Evolutionary conservation across 352 stramenopile species (phyloP), one percentile per base, ranked within the genome.

Genomic region (Plasmopara viticola): DNA sequence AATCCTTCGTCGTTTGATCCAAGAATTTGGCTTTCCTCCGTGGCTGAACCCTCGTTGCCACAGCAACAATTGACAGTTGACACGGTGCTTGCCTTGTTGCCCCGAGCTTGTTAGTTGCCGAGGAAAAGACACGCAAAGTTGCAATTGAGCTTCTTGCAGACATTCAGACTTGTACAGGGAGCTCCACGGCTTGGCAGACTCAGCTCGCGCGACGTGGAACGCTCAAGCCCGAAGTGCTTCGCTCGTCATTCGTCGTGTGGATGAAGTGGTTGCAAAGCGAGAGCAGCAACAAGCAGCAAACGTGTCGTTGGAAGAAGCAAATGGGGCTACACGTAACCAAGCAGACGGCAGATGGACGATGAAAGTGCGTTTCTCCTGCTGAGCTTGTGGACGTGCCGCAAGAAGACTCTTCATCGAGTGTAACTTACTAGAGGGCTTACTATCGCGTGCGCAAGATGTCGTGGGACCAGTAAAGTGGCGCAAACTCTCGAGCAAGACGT

Each of bases 401-500:
- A 49, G 78, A 90, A 61, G 82, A 92, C n/a, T 52, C 73, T 9
- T 69, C 67, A 33, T 61, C 53, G 6, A 67, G 74, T 7, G 47
- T 69, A 51, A 62, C 8, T 51, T 90, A 12, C 39, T 92, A 9
- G 74, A 87, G 18, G 20, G 52, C 2, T 59, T 72, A 35, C 15
- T 74, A 12, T 33, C 46, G 3, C 63, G 62, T 12, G 82, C 82
- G 0, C 64, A 84, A 18, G 60, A 40, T 3, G 53, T 88, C 2
- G 60, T 88, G 10, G 82, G 82, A 0, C 82, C 82, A 2, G 82
- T 92, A 4, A 60, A 58, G 13, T 90, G 75, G 76, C 73, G 75
- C 17, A 92, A 92, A 41, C 72, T 90, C 38, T 76, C 85, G 34
- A 88, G 78, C 54, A 90, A 90, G 55, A 87, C 74, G 29, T 92